Evolutionary conservation across 169 alveolate species (phyloP).

Genomic region (Babesia gibsoni): DNA sequence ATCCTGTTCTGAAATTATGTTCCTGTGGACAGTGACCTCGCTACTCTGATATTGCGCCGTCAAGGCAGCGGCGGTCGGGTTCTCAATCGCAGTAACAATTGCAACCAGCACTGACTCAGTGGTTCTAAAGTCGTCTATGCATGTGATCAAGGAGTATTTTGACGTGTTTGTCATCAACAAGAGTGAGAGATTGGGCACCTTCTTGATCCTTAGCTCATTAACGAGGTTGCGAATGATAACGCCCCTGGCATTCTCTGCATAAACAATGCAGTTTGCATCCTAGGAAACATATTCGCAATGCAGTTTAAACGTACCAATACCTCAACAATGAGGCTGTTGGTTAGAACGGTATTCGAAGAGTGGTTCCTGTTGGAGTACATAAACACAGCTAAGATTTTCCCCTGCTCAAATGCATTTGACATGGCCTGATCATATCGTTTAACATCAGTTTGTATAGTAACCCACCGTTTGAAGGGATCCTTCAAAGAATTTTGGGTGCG

Average conservation of each 20-base stretch:
- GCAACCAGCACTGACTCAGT: constrained; percentile 4
- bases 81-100: constrained; percentile 8
- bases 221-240: constrained; percentile 43
- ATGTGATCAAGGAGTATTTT: constrained; percentile 13
- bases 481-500: constrained; percentile 54
- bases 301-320: constrained; percentile 5
- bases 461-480: constrained; percentile 49
- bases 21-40: not conserved
- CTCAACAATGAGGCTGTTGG: constrained; percentile 40
- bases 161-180: not conserved
- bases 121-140: constrained; percentile 7
- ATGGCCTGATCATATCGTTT: constrained; percentile 7
- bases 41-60: not conserved
- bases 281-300: not conserved
- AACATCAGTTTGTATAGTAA: not conserved
- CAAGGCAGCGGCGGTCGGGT: not conserved
- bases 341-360: constrained; percentile 5
- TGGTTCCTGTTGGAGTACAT: constrained; percentile 16
- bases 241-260: constrained; percentile 38
- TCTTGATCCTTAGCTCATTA: not conserved
- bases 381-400: constrained; percentile 43
- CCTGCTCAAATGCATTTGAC: constrained; percentile 12
- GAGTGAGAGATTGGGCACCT: constrained; percentile 43
- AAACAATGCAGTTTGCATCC: constrained; percentile 50
- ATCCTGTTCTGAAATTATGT: constrained; percentile 41